These are phyloP conservation scores for Diplodia mutila DNA, from an alignment of 2,329 filamentous ascomycete species.

Conservation along the genomic window DNA sequence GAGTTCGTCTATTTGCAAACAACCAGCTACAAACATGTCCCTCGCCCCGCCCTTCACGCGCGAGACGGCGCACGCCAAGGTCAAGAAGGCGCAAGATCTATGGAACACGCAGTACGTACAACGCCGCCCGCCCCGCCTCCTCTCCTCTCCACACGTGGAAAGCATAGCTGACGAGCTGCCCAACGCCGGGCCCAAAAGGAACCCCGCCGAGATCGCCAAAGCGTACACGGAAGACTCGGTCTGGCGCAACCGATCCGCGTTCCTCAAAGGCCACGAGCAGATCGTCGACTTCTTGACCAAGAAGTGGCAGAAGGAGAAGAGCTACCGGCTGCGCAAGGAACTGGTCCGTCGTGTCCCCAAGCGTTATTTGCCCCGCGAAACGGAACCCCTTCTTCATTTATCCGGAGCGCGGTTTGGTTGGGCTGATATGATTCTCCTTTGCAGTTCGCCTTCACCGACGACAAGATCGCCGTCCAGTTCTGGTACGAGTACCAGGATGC, in stretches of 20 bases:
- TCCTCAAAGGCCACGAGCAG: conserved; percentile 68
- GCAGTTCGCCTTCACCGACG: conserved; percentile 70
- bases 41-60: conserved; percentile 72
- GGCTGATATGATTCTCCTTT: neutral
- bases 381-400: neutral
- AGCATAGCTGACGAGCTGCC: neutral
- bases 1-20: neutral
- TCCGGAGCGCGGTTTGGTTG: too few relatives aligned
- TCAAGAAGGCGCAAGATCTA: conserved; percentile 79
- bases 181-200: conserved; percentile 46
- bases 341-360: conserved; percentile 43
- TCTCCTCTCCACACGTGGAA: conserved; percentile 19
- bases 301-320: conserved; percentile 75
- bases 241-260: conserved; percentile 77
- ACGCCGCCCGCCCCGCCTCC: neutral
- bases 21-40: conserved; percentile 41
- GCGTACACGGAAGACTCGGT: conserved; percentile 77
- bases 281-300: conserved; percentile 70
- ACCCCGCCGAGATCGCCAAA: conserved; percentile 67
- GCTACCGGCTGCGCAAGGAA: conserved; percentile 79
- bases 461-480: conserved; percentile 86
- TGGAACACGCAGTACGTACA: conserved; percentile 74
- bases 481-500: conserved; percentile 83
- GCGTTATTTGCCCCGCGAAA: neutral
- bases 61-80: conserved; percentile 73